These are phyloP conservation scores for Boletus tylopilopsis DNA, from an alignment of 768 basidiomycete species.

Conservation along the genomic window DNA sequence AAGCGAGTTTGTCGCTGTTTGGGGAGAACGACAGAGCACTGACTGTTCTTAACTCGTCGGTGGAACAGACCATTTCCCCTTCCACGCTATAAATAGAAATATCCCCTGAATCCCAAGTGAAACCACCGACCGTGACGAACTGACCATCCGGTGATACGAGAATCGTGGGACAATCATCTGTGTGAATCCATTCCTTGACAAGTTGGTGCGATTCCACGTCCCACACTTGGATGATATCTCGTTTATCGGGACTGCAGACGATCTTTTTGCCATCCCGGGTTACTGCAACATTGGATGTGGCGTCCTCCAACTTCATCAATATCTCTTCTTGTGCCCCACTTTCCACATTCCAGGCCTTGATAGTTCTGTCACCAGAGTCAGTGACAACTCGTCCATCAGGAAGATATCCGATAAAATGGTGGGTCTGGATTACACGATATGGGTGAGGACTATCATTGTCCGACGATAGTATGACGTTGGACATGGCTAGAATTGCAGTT, in stretches of 20 bases:
- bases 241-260: background rate
- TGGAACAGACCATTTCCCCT: background rate
- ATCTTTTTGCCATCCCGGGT: background rate
- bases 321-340: background rate
- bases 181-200: background rate
- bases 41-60: background rate
- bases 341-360: background rate
- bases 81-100: background rate
- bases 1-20: too few species aligned
- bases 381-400: background rate
- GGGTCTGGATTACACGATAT: too few species aligned
- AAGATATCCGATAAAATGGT: conserved; percentile 4
- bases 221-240: background rate
- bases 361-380: background rate
- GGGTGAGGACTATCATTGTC: too few species aligned
- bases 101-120: too few species aligned
- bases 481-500: too few species aligned
- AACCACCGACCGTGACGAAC: background rate
- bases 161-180: background rate
- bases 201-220: background rate
- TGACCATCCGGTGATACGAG: background rate
- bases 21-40: background rate
- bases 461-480: too few species aligned
- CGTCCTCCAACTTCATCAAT: background rate
- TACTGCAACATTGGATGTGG: background rate